Conservation (phyloP, 1,139 yeast genomes). For the Taphrina flavorubra region DNA sequence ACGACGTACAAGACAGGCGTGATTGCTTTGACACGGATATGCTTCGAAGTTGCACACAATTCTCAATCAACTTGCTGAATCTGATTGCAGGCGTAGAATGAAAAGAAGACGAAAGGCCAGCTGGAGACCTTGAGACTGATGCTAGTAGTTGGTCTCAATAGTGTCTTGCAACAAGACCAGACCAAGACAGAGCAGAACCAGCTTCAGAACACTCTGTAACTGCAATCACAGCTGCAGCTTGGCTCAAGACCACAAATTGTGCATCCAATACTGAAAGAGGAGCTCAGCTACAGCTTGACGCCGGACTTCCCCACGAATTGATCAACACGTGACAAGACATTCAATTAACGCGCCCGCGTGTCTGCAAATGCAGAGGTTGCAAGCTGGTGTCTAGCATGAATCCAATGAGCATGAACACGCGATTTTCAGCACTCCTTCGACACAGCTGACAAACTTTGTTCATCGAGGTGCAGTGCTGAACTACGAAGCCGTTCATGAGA, state of each 20-base stretch:
- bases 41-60: neutral
- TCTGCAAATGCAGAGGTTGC: neutral
- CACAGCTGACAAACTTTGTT: too few relatives aligned
- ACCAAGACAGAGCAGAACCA: neutral
- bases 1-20: neutral
- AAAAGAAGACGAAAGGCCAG: too few relatives aligned
- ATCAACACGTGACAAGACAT: neutral
- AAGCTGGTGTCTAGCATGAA: too few relatives aligned
- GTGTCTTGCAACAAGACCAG: too few relatives aligned
- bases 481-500: neutral
- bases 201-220: neutral
- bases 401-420: neutral
- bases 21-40: neutral
- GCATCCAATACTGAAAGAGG: neutral
- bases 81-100: too few relatives aligned
- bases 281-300: neutral
- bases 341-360: neutral
- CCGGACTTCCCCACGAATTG: conserved; percentile 3
- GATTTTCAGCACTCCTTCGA: neutral
- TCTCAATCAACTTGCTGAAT: neutral
- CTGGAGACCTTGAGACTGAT: too few relatives aligned
- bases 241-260: neutral
- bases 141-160: too few relatives aligned
- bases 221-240: neutral
- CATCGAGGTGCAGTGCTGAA: too few relatives aligned